These are phyloP conservation scores for Boeremia lycopersici DNA, from an alignment of 2,329 filamentous ascomycete genomes.

Conservation along the genomic window DNA sequence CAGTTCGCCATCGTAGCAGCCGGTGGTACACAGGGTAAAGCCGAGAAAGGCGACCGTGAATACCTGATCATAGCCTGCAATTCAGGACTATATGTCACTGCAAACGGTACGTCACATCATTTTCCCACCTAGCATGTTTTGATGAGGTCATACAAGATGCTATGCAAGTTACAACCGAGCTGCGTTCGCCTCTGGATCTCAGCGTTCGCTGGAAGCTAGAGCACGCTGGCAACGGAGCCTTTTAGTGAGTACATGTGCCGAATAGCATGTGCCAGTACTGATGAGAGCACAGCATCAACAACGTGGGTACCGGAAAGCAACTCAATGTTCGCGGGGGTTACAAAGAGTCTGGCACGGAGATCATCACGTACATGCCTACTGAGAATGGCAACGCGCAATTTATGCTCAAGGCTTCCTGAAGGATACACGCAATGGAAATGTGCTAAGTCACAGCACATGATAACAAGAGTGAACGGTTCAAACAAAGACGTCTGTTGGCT, in stretches of 20 bases:
- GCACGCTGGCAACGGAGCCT: background rate
- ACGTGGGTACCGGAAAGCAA: background rate
- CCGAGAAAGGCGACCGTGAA: slow-evolving; percentile 4
- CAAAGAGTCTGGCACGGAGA: background rate
- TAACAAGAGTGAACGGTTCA: no score
- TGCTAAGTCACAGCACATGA: no score
- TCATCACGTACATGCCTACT: background rate
- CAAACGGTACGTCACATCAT: background rate
- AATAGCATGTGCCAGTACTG: background rate
- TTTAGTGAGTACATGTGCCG: background rate
- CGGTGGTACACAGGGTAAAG: background rate
- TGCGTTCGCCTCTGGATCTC: background rate
- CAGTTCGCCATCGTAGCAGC: slow-evolving; percentile 2
- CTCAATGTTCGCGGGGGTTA: background rate
- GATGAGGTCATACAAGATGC: background rate
- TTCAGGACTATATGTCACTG: slow-evolving; percentile 1
- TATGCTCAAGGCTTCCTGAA: background rate
- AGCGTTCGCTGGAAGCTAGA: slow-evolving; percentile 2
- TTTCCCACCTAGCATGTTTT: no score
- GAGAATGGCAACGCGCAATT: background rate
- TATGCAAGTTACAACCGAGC: background rate
- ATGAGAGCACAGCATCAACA: background rate
- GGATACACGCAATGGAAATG: no score
- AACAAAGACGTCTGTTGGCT: no score
- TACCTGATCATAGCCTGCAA: background rate